Evolutionary conservation across 768 basidiomycete genomes (phyloP).

Genomic region (Russula emetica): DNA sequence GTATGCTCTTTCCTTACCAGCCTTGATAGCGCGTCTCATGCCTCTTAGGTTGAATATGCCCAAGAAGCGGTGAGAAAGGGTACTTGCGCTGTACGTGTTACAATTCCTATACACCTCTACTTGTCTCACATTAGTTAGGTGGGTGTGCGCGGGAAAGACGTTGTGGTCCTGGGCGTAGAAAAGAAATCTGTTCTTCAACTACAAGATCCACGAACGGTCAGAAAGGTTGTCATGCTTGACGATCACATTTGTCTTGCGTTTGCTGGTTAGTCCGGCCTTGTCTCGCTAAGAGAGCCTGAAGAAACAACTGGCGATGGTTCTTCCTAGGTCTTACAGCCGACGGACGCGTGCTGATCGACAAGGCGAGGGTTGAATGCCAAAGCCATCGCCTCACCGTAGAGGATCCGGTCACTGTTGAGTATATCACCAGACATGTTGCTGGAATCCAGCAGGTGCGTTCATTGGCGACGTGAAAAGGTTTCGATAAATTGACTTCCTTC

Average conservation of each 20-base stretch:
- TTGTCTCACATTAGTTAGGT: constrained; percentile 50
- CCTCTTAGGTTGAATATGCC: constrained; percentile 90
- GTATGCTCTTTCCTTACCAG: constrained; percentile 37
- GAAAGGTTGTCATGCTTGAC: constrained; percentile 98
- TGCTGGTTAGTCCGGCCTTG: constrained; percentile 61
- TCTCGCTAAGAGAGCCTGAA: constrained; percentile 10
- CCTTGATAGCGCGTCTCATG: constrained; percentile 26
- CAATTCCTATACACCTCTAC: not conserved
- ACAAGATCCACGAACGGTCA: constrained; percentile 95
- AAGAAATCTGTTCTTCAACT: constrained; percentile 98
- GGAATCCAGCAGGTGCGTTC: constrained; percentile 90
- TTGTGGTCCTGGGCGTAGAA: constrained; percentile 96
- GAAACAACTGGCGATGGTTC: constrained; percentile 20
- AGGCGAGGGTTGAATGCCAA: constrained; percentile 96
- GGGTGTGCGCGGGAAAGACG: constrained; percentile 90
- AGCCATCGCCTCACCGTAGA: constrained; percentile 95
- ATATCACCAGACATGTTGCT: constrained; percentile 96
- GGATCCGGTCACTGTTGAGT: constrained; percentile 97
- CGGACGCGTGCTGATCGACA: constrained; percentile 96
- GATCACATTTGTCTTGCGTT: constrained; percentile 97
- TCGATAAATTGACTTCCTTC: not conserved
- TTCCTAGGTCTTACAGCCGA: constrained; percentile 88
- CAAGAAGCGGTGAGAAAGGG: constrained; percentile 96
- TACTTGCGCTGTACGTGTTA: constrained; percentile 79
- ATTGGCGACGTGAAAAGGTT: not conserved